A percentile compares a stretch with the other conserved stretches of the same genome.
Conservation (phyloP, 192 early-diverging fungal species). For the Coemansia sp. region DNA sequence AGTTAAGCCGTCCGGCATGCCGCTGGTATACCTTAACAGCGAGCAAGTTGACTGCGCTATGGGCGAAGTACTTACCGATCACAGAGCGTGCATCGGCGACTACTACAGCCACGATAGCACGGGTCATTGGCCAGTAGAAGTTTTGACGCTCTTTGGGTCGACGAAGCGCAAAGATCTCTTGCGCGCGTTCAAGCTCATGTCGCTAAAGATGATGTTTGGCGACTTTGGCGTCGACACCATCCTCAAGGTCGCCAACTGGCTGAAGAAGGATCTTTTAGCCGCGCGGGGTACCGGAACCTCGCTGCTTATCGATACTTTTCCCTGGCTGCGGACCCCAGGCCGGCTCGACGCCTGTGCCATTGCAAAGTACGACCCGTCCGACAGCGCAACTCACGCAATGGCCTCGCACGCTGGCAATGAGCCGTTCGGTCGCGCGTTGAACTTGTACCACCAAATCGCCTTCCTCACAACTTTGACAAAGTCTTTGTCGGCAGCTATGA, state of each 20-base stretch:
- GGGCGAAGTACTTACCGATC: conserved; percentile 18
- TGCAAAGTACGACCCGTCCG: conserved; percentile 2
- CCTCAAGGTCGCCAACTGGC: conserved; percentile 20
- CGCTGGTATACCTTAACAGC: conserved; percentile 36
- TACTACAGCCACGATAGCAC: conserved; percentile 7
- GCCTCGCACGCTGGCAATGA: conserved; percentile 15
- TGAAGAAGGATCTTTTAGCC: conserved; percentile 16
- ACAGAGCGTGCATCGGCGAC: conserved; percentile 40
- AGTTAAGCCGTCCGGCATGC: conserved; percentile 38
- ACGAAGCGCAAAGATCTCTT: conserved; percentile 18
- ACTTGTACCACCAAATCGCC: conserved; percentile 39
- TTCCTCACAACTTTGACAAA: conserved; percentile 33
- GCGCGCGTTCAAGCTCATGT: conserved; percentile 31
- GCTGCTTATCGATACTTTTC: conserved; percentile 47
- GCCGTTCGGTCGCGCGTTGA: conserved; percentile 40
- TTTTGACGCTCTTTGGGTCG: conserved; percentile 46
- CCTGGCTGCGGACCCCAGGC: conserved; percentile 47
- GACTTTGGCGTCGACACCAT: conserved; percentile 48
- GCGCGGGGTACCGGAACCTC: conserved; percentile 24
- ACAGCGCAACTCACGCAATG: background rate
- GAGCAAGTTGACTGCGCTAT: conserved; percentile 36
- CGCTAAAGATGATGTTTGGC: conserved; percentile 53
- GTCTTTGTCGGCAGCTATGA: conserved; percentile 26
- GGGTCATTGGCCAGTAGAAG: conserved; percentile 47
- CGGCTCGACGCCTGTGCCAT: conserved; percentile 37